A percentile compares a stretch with the other conserved stretches of the same genome.
These are phyloP conservation scores for Deinandra increscens DNA, from an alignment of 129 eudicot genomes.

Conservation along the genomic window DNA sequence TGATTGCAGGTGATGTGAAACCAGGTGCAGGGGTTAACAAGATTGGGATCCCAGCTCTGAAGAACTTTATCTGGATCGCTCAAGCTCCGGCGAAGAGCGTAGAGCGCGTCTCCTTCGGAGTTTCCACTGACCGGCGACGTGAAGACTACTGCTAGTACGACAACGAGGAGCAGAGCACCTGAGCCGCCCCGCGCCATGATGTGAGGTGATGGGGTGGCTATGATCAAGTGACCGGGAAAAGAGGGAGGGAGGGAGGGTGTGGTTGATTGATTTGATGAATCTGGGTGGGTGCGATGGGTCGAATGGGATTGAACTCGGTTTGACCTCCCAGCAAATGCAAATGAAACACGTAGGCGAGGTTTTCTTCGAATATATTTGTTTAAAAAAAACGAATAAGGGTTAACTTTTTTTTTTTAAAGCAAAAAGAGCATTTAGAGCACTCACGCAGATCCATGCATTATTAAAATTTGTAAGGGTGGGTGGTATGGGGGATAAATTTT, in stretches of 20 bases:
- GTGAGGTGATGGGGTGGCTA: background rate
- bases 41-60: constrained; percentile 92
- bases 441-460: too few species aligned
- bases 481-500: too few species aligned
- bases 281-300: constrained; percentile 10
- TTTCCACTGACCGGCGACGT: constrained; percentile 40
- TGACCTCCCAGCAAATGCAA: background rate
- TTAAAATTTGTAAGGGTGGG: too few species aligned
- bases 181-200: constrained; percentile 3
- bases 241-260: constrained; percentile 21
- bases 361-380: too few species aligned
- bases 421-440: too few species aligned
- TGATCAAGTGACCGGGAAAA: background rate
- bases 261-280: constrained; percentile 28
- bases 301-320: background rate
- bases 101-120: constrained; percentile 81
- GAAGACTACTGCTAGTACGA: background rate
- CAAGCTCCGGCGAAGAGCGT: constrained; percentile 70
- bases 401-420: too few species aligned
- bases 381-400: too few species aligned
- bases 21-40: constrained; percentile 92
- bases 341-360: too few species aligned
- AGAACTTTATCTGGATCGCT: constrained; percentile 84
- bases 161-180: constrained; percentile 13
- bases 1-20: constrained; percentile 86